These are phyloP conservation scores for Thielaviopsis populi DNA, from an alignment of 2,329 filamentous ascomycete species.

Conservation along the genomic window DNA sequence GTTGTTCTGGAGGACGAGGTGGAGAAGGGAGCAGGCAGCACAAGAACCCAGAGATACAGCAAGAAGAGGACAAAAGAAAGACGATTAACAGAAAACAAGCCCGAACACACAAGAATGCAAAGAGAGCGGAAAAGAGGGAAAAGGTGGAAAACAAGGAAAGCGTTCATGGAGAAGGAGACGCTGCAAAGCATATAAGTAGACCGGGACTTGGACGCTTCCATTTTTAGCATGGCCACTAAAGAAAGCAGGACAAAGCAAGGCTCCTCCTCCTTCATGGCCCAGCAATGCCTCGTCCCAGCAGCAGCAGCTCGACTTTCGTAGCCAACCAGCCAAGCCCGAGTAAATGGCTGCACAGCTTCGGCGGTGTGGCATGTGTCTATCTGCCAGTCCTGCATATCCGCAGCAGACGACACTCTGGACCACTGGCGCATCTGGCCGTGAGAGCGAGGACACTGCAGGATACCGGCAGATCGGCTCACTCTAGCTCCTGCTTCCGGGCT, in stretches of 20 bases:
- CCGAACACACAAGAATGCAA: background rate
- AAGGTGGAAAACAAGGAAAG: background rate
- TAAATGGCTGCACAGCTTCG: too few relatives aligned
- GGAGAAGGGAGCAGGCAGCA: background rate
- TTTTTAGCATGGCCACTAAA: background rate
- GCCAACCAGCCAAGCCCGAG: background rate
- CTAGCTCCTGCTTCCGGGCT: background rate
- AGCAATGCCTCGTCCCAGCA: background rate
- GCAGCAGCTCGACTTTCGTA: background rate
- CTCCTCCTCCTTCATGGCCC: background rate
- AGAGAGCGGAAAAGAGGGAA: background rate
- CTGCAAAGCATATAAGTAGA: conserved; percentile 4
- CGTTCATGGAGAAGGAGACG: background rate
- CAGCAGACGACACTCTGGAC: too few relatives aligned
- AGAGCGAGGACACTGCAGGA: background rate
- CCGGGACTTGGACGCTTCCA: background rate
- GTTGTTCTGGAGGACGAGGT: background rate
- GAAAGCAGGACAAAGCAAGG: background rate
- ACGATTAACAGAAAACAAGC: background rate
- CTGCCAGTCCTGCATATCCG: too few relatives aligned
- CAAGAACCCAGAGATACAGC: background rate
- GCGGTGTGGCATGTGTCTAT: too few relatives aligned
- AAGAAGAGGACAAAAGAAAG: background rate
- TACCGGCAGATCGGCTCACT: background rate
- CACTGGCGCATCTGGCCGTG: too few relatives aligned